Evolutionary conservation across 345 rosid species (phyloP).

Genomic region (Syzygium jambos): DNA sequence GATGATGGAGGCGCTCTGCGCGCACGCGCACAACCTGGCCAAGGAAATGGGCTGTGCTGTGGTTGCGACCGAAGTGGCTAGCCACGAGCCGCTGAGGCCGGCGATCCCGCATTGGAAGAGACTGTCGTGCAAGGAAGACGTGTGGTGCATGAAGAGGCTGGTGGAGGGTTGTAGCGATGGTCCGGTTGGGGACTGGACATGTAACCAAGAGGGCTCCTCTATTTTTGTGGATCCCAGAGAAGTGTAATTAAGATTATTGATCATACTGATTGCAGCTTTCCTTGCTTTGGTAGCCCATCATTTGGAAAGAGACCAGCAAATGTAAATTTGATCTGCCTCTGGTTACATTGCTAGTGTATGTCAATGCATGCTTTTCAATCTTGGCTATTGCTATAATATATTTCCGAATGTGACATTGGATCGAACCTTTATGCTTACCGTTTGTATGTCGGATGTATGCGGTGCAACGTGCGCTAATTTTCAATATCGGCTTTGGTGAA

Average conservation of each 20-base stretch:
- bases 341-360: not conserved
- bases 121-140: constrained; percentile 65
- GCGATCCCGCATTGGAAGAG: constrained; percentile 79
- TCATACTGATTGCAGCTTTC: not conserved
- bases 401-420: not conserved
- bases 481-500: accelerated
- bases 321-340: not conserved
- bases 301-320: not conserved
- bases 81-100: constrained; percentile 46
- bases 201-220: constrained; percentile 56
- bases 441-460: not conserved
- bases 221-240: constrained; percentile 96
- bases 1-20: constrained; percentile 51
- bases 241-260: constrained; percentile 9
- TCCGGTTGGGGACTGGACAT: constrained; percentile 68
- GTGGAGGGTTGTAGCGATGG: constrained; percentile 61
- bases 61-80: constrained; percentile 72
- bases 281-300: not conserved
- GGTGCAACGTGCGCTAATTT: accelerated
- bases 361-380: not conserved
- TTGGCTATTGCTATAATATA: not conserved
- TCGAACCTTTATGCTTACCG: not conserved
- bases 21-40: constrained; percentile 74
- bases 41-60: constrained; percentile 51
- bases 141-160: constrained; percentile 85